Evolutionary conservation across 2,329 filamentous ascomycete genomes (phyloP).

Genomic region (Monosporascus sp.): DNA sequence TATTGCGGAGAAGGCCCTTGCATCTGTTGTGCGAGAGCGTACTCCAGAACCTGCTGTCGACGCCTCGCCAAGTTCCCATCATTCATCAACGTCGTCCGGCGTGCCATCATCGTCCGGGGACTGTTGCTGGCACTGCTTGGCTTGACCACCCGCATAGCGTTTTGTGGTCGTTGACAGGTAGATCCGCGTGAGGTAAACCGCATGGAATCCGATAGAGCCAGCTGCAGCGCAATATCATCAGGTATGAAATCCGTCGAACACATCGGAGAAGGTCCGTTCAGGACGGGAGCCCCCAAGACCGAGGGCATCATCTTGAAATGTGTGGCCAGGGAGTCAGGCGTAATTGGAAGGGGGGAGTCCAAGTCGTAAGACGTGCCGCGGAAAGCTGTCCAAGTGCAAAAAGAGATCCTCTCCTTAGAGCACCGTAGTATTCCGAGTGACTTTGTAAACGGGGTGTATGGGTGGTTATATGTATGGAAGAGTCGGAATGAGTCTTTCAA

Average conservation of each 20-base stretch:
- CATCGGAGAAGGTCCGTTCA: constrained; percentile 22
- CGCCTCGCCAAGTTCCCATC: constrained; percentile 40
- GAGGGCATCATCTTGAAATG: constrained; percentile 30
- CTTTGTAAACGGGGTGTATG: not conserved
- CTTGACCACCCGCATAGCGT: constrained; percentile 57
- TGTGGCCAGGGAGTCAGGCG: not conserved
- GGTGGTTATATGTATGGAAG: constrained; percentile 8
- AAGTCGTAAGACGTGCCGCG: constrained; percentile 1
- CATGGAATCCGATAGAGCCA: constrained; percentile 40
- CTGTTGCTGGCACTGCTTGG: constrained; percentile 65
- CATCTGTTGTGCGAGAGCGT: constrained; percentile 35
- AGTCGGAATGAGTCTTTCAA: not conserved
- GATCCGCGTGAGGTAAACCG: constrained; percentile 45
- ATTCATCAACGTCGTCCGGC: constrained; percentile 54
- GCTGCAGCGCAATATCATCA: constrained; percentile 49
- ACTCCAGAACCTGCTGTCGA: constrained; percentile 43
- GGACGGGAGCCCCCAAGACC: constrained; percentile 27
- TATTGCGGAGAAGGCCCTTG: constrained; percentile 20
- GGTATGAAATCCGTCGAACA: constrained; percentile 40
- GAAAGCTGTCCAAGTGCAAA: not conserved
- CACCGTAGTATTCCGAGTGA: not conserved
- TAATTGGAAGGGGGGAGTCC: constrained; percentile 3
- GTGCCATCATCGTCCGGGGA: constrained; percentile 48
- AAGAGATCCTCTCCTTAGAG: not conserved
- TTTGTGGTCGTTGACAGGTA: constrained; percentile 43